Percentiles rank a stretch among this genome's conserved stretches.
Conservation (phyloP, 2,329 filamentous ascomycete species). For the Sordariomycetes sp. region DNA sequence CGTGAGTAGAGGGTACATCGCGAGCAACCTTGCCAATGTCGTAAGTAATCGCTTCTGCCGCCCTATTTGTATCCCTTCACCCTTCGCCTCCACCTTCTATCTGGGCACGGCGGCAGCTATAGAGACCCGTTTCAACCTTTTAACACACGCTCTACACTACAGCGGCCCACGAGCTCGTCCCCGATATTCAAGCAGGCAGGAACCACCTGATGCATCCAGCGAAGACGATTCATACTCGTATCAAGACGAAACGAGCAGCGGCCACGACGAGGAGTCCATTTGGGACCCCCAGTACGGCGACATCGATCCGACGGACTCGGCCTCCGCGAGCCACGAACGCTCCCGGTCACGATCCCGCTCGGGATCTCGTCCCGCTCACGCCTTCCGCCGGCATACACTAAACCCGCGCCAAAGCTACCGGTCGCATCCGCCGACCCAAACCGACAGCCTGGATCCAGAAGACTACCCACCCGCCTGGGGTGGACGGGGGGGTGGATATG, state of each 20-base stretch:
- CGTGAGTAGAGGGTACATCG: conserved; percentile 21
- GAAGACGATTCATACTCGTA: conserved; percentile 26
- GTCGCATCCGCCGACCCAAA: conserved; percentile 29
- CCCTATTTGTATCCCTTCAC: conserved; percentile 3
- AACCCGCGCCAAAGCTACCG: conserved; percentile 1
- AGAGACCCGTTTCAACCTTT: no score
- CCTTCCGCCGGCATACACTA: conserved; percentile 6
- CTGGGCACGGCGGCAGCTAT: conserved; percentile 3
- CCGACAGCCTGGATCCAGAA: conserved; percentile 56
- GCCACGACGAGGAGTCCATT: conserved; percentile 17
- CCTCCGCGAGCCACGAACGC: conserved; percentile 32
- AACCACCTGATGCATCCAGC: conserved; percentile 5
- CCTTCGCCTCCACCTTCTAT: conserved; percentile 12
- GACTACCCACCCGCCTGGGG: conserved; percentile 44
- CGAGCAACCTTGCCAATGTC: neutral
- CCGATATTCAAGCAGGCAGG: conserved; percentile 19
- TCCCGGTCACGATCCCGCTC: conserved; percentile 11
- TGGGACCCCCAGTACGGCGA: conserved; percentile 23
- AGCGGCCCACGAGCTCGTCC: no score
- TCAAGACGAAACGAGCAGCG: conserved; percentile 16
- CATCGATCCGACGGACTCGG: conserved; percentile 45
- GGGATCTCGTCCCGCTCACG: conserved; percentile 9
- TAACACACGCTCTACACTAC: no score
- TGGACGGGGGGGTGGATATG: neutral
- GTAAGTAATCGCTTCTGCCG: neutral